Conservation (phyloP, 2,329 filamentous ascomycete genomes). For the Sphaerostilbella broomeana region DNA sequence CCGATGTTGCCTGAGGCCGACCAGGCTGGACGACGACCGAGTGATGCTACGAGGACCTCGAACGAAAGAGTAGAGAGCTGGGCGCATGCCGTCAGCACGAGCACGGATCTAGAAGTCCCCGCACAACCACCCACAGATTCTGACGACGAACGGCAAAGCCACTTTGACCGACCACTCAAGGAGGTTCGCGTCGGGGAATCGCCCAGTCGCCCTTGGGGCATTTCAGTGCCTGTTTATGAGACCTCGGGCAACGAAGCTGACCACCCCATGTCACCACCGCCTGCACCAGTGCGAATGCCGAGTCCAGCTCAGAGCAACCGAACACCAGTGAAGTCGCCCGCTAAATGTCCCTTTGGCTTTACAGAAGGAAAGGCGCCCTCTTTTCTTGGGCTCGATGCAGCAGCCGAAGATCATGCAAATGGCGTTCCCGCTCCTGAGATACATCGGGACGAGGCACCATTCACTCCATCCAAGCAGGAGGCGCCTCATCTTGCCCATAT, state of each 20-base stretch:
- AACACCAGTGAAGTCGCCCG: constrained; percentile 24
- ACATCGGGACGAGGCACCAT: constrained; percentile 15
- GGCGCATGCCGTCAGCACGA: constrained; percentile 68
- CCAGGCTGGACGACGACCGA: constrained; percentile 36
- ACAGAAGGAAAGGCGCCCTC: constrained; percentile 33
- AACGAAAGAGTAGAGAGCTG: constrained; percentile 76
- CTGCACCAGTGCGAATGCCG: constrained; percentile 49
- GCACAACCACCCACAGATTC: constrained; percentile 30
- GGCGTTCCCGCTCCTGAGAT: constrained; percentile 6
- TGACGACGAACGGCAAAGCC: constrained; percentile 56
- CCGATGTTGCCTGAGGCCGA: constrained; percentile 65
- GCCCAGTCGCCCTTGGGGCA: constrained; percentile 88
- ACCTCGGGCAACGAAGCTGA: constrained; percentile 29
- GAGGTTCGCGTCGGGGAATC: constrained; percentile 92
- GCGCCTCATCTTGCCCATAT: constrained; percentile 17
- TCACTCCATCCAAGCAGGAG: constrained; percentile 19
- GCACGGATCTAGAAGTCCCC: constrained; percentile 27
- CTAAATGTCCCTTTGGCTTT: constrained; percentile 56
- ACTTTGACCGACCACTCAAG: constrained; percentile 78
- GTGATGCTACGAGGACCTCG: constrained; percentile 45
- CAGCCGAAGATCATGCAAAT: constrained; percentile 15
- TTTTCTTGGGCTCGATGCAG: constrained; percentile 23
- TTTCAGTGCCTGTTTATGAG: constrained; percentile 63
- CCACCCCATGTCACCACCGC: constrained; percentile 48
- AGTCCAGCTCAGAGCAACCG: constrained; percentile 26